phyloP scores from a whole-genome alignment of 441 rosid species.

The Melastoma candidum region DNA sequence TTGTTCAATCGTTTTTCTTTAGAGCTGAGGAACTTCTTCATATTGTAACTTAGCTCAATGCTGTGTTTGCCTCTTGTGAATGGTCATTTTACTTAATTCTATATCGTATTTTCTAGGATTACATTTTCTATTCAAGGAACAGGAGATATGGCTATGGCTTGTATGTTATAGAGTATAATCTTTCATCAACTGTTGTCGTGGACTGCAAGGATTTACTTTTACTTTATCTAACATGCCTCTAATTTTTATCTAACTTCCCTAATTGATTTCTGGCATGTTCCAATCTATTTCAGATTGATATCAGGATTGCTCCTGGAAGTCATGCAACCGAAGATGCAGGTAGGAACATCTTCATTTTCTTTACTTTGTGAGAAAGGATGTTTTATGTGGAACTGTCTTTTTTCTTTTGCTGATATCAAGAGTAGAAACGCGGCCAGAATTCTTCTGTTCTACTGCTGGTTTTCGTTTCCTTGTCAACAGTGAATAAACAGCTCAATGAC shows the following conservation, averaged over 20 bases:
- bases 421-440: background rate
- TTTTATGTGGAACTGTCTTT: constrained; percentile 1
- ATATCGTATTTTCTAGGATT: no score
- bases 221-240: constrained; percentile 1
- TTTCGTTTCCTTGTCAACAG: constrained; percentile 18
- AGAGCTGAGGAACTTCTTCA: no score
- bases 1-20: no score
- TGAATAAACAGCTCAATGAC: constrained; percentile 83
- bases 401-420: background rate
- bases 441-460: constrained; percentile 15
- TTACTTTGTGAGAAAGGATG: no score
- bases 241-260: constrained; percentile 3
- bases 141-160: no score
- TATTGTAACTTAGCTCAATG: no score
- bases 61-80: no score
- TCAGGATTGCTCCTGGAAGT: constrained; percentile 86
- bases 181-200: no score
- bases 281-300: constrained; percentile 51
- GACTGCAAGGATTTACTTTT: no score
- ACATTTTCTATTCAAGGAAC: no score
- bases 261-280: background rate
- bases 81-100: no score
- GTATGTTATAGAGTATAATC: no score
- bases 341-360: constrained; percentile 4
- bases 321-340: constrained; percentile 93